Evolutionary conservation across 352 stramenopile genomes (phyloP).

Genomic region (Globisporangium recalcitrans): DNA sequence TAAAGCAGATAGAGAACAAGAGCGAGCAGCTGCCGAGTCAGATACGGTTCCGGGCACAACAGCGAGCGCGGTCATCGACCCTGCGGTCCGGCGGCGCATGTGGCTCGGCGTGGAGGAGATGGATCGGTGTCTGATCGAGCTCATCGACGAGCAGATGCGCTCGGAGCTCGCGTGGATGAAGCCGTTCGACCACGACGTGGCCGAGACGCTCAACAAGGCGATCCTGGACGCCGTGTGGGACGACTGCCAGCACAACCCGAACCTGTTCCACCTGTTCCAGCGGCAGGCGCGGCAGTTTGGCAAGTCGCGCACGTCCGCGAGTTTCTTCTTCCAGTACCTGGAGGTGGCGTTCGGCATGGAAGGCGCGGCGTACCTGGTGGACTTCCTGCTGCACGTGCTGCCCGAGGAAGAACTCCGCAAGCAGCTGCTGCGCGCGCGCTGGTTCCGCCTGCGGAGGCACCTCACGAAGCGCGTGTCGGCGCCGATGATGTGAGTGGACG

Average conservation of each 20-base stretch:
- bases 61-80: background rate
- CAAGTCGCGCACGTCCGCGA: constrained; percentile 44
- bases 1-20: background rate
- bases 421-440: constrained; percentile 55
- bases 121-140: constrained; percentile 55
- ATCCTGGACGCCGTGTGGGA: constrained; percentile 83
- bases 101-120: constrained; percentile 77
- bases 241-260: constrained; percentile 81
- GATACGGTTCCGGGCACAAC: background rate
- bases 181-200: constrained; percentile 52
- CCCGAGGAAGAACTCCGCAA: constrained; percentile 60
- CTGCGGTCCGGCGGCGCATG: constrained; percentile 24
- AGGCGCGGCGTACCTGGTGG: constrained; percentile 67
- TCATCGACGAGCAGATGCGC: constrained; percentile 46
- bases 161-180: constrained; percentile 31
- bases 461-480: constrained; percentile 53
- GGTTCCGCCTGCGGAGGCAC: constrained; percentile 59
- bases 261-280: constrained; percentile 79
- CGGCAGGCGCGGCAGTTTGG: constrained; percentile 74
- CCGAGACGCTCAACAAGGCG: constrained; percentile 63
- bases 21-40: background rate
- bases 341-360: constrained; percentile 75
- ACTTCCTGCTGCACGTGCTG: constrained; percentile 79
- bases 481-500: constrained; percentile 7
- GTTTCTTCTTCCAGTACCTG: constrained; percentile 73